Evolutionary conservation across 2,329 filamentous ascomycete genomes (phyloP).

Genomic region (Alternaria consortialis): DNA sequence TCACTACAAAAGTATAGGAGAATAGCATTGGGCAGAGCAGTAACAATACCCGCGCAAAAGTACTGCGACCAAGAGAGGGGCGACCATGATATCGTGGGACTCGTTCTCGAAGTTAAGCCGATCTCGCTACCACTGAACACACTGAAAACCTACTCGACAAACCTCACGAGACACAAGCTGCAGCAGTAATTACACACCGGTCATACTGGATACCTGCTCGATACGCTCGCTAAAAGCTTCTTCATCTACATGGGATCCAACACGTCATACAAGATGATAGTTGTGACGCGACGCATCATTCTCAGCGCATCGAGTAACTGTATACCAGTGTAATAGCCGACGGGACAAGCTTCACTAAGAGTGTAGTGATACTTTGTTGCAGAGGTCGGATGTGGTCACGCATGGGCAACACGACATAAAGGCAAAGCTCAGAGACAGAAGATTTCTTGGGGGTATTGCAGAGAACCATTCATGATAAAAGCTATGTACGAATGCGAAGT

Average conservation of each 20-base stretch:
- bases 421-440: not conserved
- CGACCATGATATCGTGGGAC: too few relatives aligned
- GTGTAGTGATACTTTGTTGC: not conserved
- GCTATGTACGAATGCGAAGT: slow-evolving; percentile 17
- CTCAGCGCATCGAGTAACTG: not conserved
- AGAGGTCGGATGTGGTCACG: not conserved
- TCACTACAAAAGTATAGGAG: too few relatives aligned
- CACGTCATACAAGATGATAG: not conserved
- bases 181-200: not conserved
- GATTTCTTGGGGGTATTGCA: not conserved
- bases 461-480: slow-evolving; percentile 1
- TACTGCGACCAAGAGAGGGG: too few relatives aligned
- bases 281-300: too few relatives aligned
- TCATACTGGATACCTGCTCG: not conserved
- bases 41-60: too few relatives aligned
- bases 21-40: not conserved
- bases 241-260: not conserved
- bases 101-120: too few relatives aligned
- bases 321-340: not conserved
- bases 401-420: not conserved
- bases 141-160: too few relatives aligned
- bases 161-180: not conserved
- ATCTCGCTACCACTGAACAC: too few relatives aligned
- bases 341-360: not conserved
- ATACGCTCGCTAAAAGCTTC: not conserved